Evolutionary conservation across 768 basidiomycete genomes (phyloP), one percentile per base, ranked within the genome.

Genomic region (Amanita rubescens): DNA sequence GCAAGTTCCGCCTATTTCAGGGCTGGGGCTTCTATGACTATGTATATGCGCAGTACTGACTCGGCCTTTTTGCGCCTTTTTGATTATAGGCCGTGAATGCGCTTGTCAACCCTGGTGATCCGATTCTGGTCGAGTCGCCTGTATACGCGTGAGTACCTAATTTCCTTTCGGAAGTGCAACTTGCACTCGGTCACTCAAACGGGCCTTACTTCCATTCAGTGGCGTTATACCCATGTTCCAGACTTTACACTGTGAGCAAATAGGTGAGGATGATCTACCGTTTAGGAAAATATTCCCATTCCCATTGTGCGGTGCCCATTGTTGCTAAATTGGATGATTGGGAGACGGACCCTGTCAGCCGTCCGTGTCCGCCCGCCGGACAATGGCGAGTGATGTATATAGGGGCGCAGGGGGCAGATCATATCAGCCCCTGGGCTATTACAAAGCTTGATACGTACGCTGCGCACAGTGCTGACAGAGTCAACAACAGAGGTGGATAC

Each of bases 41-140:
- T 22, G 9, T 19, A 8, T n/a, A 6, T 10, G 4, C n/a, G 5
- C 11, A 10, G 9, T 22, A 17, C 20, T 25, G 34, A 19, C 35
- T 34, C 2, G 11, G 35, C 24, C 6, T 14, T 39, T 43, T 10
- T 32, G 20, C 15, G 11, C 25, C 17, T 12, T 37, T 37, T 34
- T 33, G 47, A 17, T 41, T 30, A 46, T 46, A 95, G 90, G 85
- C 85, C 24, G 78, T 90, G 55, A 64, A 75, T 17, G 78, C 84
- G 5, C 68, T 95, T 43, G 70, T 91, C 15, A 83, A 92, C 62
- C 82, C 80, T 3, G 92, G 90, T 11, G 93, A 96, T 63, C 65
- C 84, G 3, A 72, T 94, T 24, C 73, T 96, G 37, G 78, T 95
- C 25, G 93, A 96, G 65, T 79, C 85, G 1, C 90, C 90, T 5